phyloP scores from a whole-genome alignment of 2,329 filamentous ascomycete species.

The Diaporthe citriasiana region DNA sequence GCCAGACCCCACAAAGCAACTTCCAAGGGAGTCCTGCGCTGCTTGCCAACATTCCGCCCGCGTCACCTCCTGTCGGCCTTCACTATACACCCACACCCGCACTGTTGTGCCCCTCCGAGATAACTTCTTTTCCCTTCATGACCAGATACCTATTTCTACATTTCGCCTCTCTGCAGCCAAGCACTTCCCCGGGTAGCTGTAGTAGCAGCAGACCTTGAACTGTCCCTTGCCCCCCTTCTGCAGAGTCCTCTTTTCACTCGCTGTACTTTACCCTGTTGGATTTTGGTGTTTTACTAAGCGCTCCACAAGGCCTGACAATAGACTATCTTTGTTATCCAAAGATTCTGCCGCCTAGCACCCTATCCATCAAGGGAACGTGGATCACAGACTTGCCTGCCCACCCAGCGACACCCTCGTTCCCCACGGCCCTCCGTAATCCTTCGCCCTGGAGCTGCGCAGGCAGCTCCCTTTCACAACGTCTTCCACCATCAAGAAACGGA shows the following conservation, averaged over 20 bases:
- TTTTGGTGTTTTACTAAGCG: conserved; percentile 38
- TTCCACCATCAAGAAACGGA: conserved; percentile 78
- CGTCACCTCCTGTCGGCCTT: conserved; percentile 11
- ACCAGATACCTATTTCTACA: conserved; percentile 20
- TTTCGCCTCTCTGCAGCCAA: conserved; percentile 21
- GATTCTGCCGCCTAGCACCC: conserved; percentile 36
- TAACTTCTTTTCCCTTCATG: conserved; percentile 18
- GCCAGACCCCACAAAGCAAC: conserved; percentile 8
- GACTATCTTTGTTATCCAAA: conserved; percentile 36
- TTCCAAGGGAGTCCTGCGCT: conserved; percentile 15
- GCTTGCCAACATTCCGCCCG: not conserved
- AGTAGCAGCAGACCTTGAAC: not conserved
- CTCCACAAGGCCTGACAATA: conserved; percentile 32
- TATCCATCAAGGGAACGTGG: conserved; percentile 25
- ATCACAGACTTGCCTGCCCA: conserved; percentile 33
- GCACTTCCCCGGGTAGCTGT: not conserved
- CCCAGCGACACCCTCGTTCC: conserved; percentile 35
- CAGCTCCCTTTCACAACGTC: conserved; percentile 81
- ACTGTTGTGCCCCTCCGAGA: conserved; percentile 4
- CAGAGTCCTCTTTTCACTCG: not conserved
- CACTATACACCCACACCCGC: not conserved
- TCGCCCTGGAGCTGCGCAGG: conserved; percentile 68
- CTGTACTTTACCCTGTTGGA: conserved; percentile 8
- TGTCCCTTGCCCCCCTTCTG: not conserved
- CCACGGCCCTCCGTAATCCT: conserved; percentile 40